Evolutionary conservation across 805 yeast genomes (phyloP).

Genomic region (Pichia scutulata): DNA sequence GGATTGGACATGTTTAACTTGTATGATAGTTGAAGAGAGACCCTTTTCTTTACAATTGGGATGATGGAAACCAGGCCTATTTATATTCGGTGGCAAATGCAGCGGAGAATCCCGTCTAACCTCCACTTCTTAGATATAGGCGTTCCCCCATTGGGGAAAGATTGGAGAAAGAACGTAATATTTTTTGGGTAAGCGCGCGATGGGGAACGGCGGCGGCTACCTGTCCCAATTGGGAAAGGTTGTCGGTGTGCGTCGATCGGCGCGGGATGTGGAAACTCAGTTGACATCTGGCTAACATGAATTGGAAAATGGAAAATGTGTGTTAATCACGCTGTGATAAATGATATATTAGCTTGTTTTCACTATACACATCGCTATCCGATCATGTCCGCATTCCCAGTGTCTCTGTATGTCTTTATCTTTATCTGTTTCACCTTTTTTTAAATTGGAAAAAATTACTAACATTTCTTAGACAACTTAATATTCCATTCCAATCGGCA

Average conservation of each 20-base stretch:
- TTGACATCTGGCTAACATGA: too few species aligned
- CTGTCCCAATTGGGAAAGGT: background rate
- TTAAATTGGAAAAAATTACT: background rate
- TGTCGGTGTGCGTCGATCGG: background rate
- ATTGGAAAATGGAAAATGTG: too few species aligned
- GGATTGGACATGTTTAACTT: constrained; percentile 30
- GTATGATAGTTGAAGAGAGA: background rate
- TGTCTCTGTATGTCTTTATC: background rate
- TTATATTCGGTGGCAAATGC: background rate
- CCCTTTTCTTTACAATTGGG: too few species aligned
- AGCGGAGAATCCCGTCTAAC: background rate
- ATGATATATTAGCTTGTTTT: too few species aligned
- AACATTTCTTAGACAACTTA: constrained; percentile 30
- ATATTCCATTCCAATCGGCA: constrained; percentile 54
- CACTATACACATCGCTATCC: too few species aligned
- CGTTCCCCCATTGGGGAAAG: background rate
- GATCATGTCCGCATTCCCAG: background rate
- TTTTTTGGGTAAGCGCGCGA: background rate
- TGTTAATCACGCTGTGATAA: too few species aligned
- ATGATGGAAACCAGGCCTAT: background rate
- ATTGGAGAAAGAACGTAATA: too few species aligned
- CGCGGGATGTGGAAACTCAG: too few species aligned
- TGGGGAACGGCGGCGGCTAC: background rate
- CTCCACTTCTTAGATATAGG: background rate
- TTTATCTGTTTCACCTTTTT: background rate